phyloP scores from a whole-genome alignment of 2,329 filamentous ascomycete genomes.

The Aquanectria penicillioides region DNA sequence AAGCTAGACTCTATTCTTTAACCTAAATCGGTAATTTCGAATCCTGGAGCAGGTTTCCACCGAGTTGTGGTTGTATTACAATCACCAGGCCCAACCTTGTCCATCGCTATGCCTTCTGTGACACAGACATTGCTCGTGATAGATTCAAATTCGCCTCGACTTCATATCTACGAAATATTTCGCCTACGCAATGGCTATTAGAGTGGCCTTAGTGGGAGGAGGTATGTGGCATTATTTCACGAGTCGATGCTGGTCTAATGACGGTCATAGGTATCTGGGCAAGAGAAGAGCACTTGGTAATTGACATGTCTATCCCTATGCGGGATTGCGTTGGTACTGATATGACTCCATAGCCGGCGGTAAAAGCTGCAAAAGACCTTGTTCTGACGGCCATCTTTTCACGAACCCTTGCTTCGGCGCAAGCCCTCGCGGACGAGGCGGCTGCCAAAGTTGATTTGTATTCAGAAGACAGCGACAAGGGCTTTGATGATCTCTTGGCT shows the following conservation, averaged over 20 bases:
- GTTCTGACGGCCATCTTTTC: conserved; percentile 6
- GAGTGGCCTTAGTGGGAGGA: conserved; percentile 4
- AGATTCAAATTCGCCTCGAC: no score
- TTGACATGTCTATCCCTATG: no score
- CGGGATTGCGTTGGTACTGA: no score
- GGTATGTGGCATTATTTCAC: no score
- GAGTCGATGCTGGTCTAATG: no score
- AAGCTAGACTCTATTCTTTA: no score
- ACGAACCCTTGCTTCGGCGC: neutral
- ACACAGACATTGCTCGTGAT: no score
- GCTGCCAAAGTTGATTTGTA: neutral
- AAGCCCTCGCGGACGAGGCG: neutral
- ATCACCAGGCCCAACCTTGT: no score
- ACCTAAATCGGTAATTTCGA: no score
- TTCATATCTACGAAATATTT: neutral
- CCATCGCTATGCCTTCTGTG: no score
- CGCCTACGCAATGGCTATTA: neutral
- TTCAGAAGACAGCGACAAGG: neutral
- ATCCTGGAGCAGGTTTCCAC: no score
- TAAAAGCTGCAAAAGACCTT: neutral
- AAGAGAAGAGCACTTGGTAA: neutral
- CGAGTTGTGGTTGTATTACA: no score
- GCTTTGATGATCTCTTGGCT: neutral
- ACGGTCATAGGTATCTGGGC: conserved; percentile 4
- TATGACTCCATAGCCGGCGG: neutral